A percentile compares a stretch with the other conserved stretches of the same genome.
phyloP scores from a whole-genome alignment of 2,329 filamentous ascomycete species.

The Ophiostoma montium region DNA sequence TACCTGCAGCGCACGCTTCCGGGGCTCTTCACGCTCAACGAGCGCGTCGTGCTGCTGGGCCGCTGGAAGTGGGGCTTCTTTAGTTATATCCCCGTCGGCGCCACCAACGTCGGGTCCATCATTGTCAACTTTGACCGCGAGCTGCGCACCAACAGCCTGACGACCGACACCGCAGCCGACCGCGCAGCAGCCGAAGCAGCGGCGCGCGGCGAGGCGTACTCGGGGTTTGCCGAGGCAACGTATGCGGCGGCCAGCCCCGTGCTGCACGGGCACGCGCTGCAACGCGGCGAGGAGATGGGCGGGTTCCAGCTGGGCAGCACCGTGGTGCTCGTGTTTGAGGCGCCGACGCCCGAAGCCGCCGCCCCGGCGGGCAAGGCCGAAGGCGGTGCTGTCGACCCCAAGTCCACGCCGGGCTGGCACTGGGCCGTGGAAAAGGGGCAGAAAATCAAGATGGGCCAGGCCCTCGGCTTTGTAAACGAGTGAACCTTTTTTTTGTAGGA shows the following conservation, averaged over 20 bases:
- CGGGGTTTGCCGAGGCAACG: conserved; percentile 85
- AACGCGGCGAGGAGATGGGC: conserved; percentile 90
- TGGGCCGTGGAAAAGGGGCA: conserved; percentile 84
- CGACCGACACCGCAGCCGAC: conserved; percentile 85
- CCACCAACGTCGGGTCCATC: conserved; percentile 94
- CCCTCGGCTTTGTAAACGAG: conserved; percentile 58
- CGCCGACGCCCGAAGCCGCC: conserved; percentile 37
- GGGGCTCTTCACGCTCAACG: conserved; percentile 90
- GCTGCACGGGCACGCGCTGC: conserved; percentile 69
- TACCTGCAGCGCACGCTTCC: conserved; percentile 88
- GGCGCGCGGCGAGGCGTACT: conserved; percentile 63
- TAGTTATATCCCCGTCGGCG: conserved; percentile 85
- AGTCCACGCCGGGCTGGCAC: conserved; percentile 55
- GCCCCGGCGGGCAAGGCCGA: conserved; percentile 27
- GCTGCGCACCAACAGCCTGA: conserved; percentile 79
- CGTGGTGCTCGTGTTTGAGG: conserved; percentile 92
- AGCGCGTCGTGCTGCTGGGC: conserved; percentile 84
- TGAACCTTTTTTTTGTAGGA: too few relatives aligned
- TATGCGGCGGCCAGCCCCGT: conserved; percentile 67
- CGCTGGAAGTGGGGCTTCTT: conserved; percentile 98
- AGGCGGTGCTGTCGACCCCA: conserved; percentile 25
- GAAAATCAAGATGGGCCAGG: conserved; percentile 77
- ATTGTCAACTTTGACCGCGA: conserved; percentile 94
- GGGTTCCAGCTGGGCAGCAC: conserved; percentile 94
- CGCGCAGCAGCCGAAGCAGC: conserved; percentile 68